Evolutionary conservation across 2,329 filamentous ascomycete genomes (phyloP).

Genomic region (Coleophoma cylindrospora): DNA sequence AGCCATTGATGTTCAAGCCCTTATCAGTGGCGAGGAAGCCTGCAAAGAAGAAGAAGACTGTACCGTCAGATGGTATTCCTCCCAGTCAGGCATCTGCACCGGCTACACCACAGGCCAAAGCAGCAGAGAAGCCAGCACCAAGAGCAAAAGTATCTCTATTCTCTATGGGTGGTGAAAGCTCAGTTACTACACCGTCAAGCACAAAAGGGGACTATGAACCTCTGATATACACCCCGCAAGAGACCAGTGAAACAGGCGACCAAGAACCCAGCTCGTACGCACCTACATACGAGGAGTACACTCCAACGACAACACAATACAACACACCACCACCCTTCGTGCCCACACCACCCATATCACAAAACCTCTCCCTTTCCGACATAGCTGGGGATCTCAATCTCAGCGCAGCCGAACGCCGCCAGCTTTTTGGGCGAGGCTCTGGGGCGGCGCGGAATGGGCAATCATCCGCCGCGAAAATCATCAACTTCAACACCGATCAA

Average conservation of each 20-base stretch:
- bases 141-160: constrained; percentile 67
- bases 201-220: constrained; percentile 41
- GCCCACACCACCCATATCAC: constrained; percentile 25
- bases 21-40: constrained; percentile 76
- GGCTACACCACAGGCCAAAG: constrained; percentile 15
- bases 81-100: constrained; percentile 11
- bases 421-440: constrained; percentile 72
- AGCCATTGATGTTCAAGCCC: constrained; percentile 83
- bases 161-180: constrained; percentile 46
- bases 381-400: constrained; percentile 78
- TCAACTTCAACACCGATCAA: constrained; percentile 83
- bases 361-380: constrained; percentile 51
- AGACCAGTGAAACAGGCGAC: constrained; percentile 8
- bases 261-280: constrained; percentile 9
- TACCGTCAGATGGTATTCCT: constrained; percentile 5
- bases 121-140: constrained; percentile 23
- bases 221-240: constrained; percentile 35
- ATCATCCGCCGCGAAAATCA: constrained; percentile 56
- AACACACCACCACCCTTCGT: constrained; percentile 16
- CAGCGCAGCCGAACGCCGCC: constrained; percentile 69
- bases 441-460: constrained; percentile 31
- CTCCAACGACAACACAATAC: constrained; percentile 15
- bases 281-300: constrained; percentile 24
- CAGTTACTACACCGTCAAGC: constrained; percentile 3
- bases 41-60: constrained; percentile 54